phyloP scores from a whole-genome alignment of 192 early-diverging fungal genomes.

The Coemansia biformis region DNA sequence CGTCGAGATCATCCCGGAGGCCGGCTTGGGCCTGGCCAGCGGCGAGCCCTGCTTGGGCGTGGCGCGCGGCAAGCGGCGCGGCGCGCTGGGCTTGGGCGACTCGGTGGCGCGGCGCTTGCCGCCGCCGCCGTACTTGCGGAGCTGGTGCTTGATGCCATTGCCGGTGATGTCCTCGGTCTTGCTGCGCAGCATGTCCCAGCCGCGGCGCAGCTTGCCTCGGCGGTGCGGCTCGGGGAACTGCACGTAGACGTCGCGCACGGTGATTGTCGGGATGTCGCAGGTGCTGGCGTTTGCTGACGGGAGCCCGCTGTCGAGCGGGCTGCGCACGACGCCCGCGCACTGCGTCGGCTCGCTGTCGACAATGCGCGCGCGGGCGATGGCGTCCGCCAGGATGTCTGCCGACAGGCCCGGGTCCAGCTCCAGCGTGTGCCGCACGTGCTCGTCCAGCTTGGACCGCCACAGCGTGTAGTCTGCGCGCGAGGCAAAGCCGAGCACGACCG shows the following conservation, averaged over 20 bases:
- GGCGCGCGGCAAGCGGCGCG: slow-evolving; percentile 11
- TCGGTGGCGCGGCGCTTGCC: slow-evolving; percentile 42
- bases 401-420: slow-evolving; percentile 23
- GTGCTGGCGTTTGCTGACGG: slow-evolving; percentile 19
- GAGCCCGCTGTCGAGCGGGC: slow-evolving; percentile 24
- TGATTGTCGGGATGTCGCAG: slow-evolving; percentile 40
- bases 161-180: slow-evolving; percentile 49
- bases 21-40: background rate
- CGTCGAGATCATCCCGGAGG: slow-evolving; percentile 15
- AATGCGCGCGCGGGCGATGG: slow-evolving; percentile 35
- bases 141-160: slow-evolving; percentile 42
- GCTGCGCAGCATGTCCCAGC: slow-evolving; percentile 49
- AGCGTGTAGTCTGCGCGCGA: slow-evolving; percentile 29
- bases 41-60: slow-evolving; percentile 4
- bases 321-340: slow-evolving; percentile 21
- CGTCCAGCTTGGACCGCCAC: slow-evolving; percentile 38
- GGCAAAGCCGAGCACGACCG: slow-evolving; percentile 36
- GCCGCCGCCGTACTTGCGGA: slow-evolving; percentile 41
- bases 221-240: slow-evolving; percentile 33
- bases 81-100: background rate
- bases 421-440: slow-evolving; percentile 32
- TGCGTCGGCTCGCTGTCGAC: slow-evolving; percentile 18
- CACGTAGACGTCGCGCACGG: slow-evolving; percentile 47
- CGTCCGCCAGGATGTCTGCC: slow-evolving; percentile 37
- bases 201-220: slow-evolving; percentile 37